Evolutionary conservation across 2,329 filamentous ascomycete species (phyloP).

Genomic region (Apiospora phragmitis): DNA sequence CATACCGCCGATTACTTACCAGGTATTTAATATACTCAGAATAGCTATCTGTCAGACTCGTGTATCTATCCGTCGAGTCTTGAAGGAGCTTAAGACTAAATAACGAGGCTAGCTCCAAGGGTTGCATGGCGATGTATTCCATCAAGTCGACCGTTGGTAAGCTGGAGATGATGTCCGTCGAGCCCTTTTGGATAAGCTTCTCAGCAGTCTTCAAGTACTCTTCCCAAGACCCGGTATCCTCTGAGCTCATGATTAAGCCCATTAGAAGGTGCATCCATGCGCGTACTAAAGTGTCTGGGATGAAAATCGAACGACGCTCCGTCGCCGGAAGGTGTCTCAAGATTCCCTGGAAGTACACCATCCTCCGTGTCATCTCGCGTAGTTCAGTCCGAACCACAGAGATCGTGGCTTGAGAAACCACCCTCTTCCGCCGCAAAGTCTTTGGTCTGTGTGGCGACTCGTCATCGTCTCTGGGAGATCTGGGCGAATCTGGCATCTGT

Average conservation of each 20-base stretch:
- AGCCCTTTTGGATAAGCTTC: constrained; percentile 34
- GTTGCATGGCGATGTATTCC: constrained; percentile 39
- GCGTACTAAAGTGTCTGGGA: constrained; percentile 38
- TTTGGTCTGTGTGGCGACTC: no score
- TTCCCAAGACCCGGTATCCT: constrained; percentile 23
- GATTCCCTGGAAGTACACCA: constrained; percentile 20
- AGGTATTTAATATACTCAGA: constrained; percentile 42
- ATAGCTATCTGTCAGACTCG: constrained; percentile 43
- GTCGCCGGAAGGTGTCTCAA: constrained; percentile 23
- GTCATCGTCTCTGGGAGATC: not conserved
- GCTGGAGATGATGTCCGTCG: constrained; percentile 36
- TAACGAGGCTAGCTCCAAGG: constrained; percentile 43
- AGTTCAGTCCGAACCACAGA: constrained; percentile 6
- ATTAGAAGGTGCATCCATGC: constrained; percentile 45
- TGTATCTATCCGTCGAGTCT: constrained; percentile 38
- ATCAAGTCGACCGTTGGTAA: constrained; percentile 34
- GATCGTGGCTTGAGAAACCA: not conserved
- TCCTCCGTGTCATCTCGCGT: constrained; percentile 16
- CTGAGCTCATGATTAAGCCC: constrained; percentile 32
- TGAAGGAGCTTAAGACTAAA: constrained; percentile 39
- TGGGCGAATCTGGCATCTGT: not conserved
- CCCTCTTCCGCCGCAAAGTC: not conserved
- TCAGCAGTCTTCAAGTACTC: constrained; percentile 32
- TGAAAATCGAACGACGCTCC: constrained; percentile 30
- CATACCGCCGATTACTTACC: constrained; percentile 27